A percentile compares a stretch with the other conserved stretches of the same genome.
phyloP scores from a whole-genome alignment of 2,329 filamentous ascomycete species.

The Lomentospora prolificans region DNA sequence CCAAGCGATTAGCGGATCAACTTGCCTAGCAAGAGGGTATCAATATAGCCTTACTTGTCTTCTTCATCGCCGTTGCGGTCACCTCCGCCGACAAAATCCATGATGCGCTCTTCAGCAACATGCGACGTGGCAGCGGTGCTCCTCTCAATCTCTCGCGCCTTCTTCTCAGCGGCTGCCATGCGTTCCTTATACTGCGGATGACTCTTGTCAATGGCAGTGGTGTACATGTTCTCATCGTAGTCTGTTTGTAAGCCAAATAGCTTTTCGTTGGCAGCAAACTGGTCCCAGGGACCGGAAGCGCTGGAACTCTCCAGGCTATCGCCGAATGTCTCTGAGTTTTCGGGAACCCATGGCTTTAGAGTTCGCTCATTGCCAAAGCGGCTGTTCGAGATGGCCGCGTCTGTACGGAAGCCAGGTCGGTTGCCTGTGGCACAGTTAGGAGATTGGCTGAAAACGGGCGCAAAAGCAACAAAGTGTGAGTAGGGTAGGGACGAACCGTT shows the following conservation, averaged over 20 bases:
- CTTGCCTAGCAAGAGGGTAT: no score
- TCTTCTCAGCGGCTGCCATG: conserved; percentile 67
- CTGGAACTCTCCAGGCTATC: conserved; percentile 58
- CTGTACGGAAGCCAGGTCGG: conserved; percentile 67
- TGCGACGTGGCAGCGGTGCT: conserved; percentile 67
- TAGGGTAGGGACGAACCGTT: conserved; percentile 23
- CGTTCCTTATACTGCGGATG: conserved; percentile 74
- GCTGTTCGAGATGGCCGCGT: conserved; percentile 75
- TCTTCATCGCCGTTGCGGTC: conserved; percentile 76
- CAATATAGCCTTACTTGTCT: conserved; percentile 73
- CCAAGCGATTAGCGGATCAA: neutral
- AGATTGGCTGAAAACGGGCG: conserved; percentile 2
- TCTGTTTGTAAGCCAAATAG: conserved; percentile 81
- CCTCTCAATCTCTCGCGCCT: conserved; percentile 82
- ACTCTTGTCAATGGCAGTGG: conserved; percentile 75
- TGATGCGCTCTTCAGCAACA: conserved; percentile 78
- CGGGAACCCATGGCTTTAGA: conserved; percentile 74
- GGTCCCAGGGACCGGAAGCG: conserved; percentile 64
- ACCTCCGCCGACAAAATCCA: conserved; percentile 53
- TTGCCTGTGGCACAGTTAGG: conserved; percentile 40
- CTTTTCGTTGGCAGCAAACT: conserved; percentile 82
- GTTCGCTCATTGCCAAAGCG: conserved; percentile 60
- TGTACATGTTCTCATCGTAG: conserved; percentile 93
- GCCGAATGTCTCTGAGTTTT: conserved; percentile 49
- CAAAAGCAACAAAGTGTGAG: conserved; percentile 9